Base-by-base conservation (phyloP, 2,329 filamentous ascomycete genomes). In the Sporothrix variecibatus region DNA sequence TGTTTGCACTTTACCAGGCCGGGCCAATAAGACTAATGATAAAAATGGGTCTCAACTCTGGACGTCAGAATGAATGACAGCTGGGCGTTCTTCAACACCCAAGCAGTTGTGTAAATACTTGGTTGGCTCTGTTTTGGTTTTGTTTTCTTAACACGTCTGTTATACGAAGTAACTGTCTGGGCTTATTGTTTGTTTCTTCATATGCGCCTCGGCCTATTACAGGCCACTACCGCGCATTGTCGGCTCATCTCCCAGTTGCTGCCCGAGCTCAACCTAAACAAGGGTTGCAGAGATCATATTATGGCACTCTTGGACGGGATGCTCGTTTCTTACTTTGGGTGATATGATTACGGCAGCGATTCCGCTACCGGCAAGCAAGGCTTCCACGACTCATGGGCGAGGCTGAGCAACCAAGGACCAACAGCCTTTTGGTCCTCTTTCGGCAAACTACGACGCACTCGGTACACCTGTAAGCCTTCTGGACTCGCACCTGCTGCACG, bases 401-500 rank as follows among this genome's bases (percentile, higher is more conserved):
- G 65, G 65, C 65, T 68, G 65, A 68, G 65, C 65, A 28, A 46
- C n/a, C 60, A 65, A 17, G 9, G 5, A 40, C 60, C 34, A 15
- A 23, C 31, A 65, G 38, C 34, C 31, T 40, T 12, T n/a, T 26
- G 53, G 26, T 23, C 11, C n/a, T 11, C n/a, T 15, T 43, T 4
- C 60, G n/a, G n/a, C 60, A 65, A 1, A 64, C 60, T 23, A 31
- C 11, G 7, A n/a, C 51, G 20, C 20, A 46, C 40, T 43, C 7
- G 9, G n/a, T 5, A 31, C 60, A 40, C 62, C 38, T 17, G 43
- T 23, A 23, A 9, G 26, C 51, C 51, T 6, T 15, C 3, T n/a
- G 34, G 34, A 51, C 51, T n/a, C 40, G 23, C 38, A 46, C 60
- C 60, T 67, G 15, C 64, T n/a, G 23, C 1, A 11, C 12, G 34